Evolutionary conservation across 371 early-diverging fungal genomes (phyloP).

Genomic region (Apophysomyces ossiformis): DNA sequence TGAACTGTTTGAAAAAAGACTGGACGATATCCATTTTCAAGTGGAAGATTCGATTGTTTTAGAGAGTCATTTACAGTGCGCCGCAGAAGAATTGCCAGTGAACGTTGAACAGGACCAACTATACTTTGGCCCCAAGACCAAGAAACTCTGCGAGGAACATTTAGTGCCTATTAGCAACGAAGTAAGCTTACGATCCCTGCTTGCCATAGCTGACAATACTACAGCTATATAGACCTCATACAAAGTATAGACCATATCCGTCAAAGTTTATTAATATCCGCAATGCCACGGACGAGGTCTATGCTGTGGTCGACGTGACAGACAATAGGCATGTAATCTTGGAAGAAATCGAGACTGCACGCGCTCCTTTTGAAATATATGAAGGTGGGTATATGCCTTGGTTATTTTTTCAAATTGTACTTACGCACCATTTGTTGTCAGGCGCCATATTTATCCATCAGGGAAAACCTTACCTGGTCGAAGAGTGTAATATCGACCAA

Average conservation of each 20-base stretch:
- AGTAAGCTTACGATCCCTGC: slow-evolving; percentile 6
- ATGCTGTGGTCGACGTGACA: slow-evolving; percentile 60
- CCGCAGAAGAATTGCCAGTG: slow-evolving; percentile 61
- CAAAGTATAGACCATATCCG: slow-evolving; percentile 51
- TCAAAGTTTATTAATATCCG: slow-evolving; percentile 53
- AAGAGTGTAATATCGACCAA: slow-evolving; percentile 58
- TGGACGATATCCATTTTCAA: slow-evolving; percentile 42
- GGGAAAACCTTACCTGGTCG: slow-evolving; percentile 58
- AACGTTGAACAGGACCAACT: slow-evolving; percentile 32
- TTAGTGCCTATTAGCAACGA: slow-evolving; percentile 29
- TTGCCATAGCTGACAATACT: background rate
- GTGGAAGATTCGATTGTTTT: slow-evolving; percentile 44
- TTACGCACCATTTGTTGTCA: slow-evolving; percentile 4
- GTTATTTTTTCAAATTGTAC: background rate
- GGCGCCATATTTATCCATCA: slow-evolving; percentile 67
- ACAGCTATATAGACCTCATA: slow-evolving; percentile 52
- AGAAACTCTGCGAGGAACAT: slow-evolving; percentile 33
- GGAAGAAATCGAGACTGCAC: slow-evolving; percentile 59
- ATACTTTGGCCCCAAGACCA: slow-evolving; percentile 42
- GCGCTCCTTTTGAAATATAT: slow-evolving; percentile 65
- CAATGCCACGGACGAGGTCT: slow-evolving; percentile 46
- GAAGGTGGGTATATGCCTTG: slow-evolving; percentile 36
- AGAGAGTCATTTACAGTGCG: slow-evolving; percentile 69
- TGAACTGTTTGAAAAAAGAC: slow-evolving; percentile 46
- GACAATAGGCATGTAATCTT: slow-evolving; percentile 39